A percentile compares a stretch with the other conserved stretches of the same genome.
Conservation (phyloP, 129 eudicot genomes). For the Arctium minus region DNA sequence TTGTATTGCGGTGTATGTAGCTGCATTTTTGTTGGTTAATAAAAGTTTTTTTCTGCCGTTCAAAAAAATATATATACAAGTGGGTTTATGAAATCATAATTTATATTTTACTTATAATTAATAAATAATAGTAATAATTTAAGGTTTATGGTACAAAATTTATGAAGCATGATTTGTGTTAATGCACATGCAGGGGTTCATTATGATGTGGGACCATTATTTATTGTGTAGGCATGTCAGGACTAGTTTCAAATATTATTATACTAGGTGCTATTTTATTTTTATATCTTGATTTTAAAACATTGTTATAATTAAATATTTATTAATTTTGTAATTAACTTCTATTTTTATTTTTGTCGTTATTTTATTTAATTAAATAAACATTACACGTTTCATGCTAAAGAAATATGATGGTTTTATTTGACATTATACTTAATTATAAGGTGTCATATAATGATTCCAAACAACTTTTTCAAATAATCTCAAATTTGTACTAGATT, state of each 20-base stretch:
- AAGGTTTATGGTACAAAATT: not conserved
- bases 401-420: not conserved
- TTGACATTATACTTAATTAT: not conserved
- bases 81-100: too few relatives aligned
- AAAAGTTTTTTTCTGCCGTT: too few relatives aligned
- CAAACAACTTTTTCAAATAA: not conserved
- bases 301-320: not conserved
- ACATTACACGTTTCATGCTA: not conserved
- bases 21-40: too few relatives aligned
- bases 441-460: not conserved
- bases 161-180: not conserved
- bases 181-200: conserved; percentile 21
- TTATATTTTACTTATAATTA: too few relatives aligned
- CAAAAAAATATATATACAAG: too few relatives aligned
- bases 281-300: not conserved
- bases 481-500: not conserved
- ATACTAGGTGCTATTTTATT: not conserved
- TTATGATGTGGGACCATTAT: conserved; percentile 10
- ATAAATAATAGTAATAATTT: not conserved
- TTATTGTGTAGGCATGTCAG: conserved; percentile 6
- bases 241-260: not conserved
- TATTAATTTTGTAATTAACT: not conserved
- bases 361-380: not conserved
- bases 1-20: too few relatives aligned
- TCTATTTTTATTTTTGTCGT: not conserved